phyloP scores from a whole-genome alignment of 108 stramenopile species.

The Parmales sp. region DNA sequence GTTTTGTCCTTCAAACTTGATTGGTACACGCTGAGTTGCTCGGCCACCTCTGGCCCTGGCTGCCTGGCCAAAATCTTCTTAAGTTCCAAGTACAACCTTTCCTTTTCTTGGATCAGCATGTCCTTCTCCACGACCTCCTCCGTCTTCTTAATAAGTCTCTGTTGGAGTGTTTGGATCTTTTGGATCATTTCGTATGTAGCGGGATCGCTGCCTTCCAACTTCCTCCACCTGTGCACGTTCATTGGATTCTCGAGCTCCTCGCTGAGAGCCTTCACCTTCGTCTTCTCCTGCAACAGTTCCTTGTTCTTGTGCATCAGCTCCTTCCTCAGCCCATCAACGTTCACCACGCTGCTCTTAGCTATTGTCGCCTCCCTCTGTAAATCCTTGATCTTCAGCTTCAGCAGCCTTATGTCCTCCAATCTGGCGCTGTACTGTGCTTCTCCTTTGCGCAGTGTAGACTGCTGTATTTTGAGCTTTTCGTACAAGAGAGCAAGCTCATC shows the following conservation, averaged over 20 bases:
- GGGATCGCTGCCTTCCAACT: constrained; percentile 71
- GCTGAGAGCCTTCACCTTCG: constrained; percentile 58
- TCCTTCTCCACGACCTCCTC: constrained; percentile 71
- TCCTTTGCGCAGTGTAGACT: constrained; percentile 57
- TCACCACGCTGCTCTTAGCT: constrained; percentile 27
- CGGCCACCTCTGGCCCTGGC: constrained; percentile 68
- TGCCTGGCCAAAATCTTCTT: constrained; percentile 57
- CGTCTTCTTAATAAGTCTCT: constrained; percentile 58
- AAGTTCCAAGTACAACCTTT: constrained; percentile 57
- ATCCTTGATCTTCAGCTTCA: constrained; percentile 60
- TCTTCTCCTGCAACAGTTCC: constrained; percentile 66
- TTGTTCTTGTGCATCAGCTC: constrained; percentile 50
- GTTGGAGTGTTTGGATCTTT: constrained; percentile 66
- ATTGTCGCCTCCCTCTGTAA: constrained; percentile 48
- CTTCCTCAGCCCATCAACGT: constrained; percentile 42
- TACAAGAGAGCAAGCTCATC: constrained; percentile 71
- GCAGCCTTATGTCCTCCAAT: constrained; percentile 53
- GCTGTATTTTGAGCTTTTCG: constrained; percentile 73
- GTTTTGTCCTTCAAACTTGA: constrained; percentile 62
- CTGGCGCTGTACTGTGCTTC: constrained; percentile 53
- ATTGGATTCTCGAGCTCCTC: constrained; percentile 79
- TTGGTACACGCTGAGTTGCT: constrained; percentile 63
- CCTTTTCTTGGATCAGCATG: constrained; percentile 61
- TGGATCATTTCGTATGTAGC: constrained; percentile 75
- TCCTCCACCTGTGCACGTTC: constrained; percentile 78